phyloP scores from a whole-genome alignment of 306 rosid genomes.

The Neltuma alba region DNA sequence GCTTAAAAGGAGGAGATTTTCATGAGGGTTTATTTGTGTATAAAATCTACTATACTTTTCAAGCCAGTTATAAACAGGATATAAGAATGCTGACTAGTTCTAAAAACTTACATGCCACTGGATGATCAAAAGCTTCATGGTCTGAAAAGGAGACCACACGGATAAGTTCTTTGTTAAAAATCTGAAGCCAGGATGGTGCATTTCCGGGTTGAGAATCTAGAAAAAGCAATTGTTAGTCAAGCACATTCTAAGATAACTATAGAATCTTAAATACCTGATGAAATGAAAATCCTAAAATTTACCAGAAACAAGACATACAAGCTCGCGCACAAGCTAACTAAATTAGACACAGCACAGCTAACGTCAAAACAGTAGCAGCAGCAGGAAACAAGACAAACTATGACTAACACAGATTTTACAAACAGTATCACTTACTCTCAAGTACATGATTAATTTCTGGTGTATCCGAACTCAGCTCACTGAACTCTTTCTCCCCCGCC shows the following conservation, averaged over 20 bases:
- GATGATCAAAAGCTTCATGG: constrained; percentile 99
- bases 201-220: constrained; percentile 70
- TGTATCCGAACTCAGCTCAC: constrained; percentile 55
- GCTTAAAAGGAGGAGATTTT: constrained; percentile 19
- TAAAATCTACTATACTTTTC: constrained; percentile 2
- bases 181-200: constrained; percentile 84
- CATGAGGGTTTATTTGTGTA: background rate
- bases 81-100: constrained; percentile 30
- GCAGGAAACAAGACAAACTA: constrained; percentile 14
- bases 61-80: constrained; percentile 26
- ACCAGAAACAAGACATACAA: background rate
- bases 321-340: background rate
- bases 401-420: constrained; percentile 22
- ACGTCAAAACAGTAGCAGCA: background rate
- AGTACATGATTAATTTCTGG: constrained; percentile 45
- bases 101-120: constrained; percentile 86
- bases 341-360: background rate
- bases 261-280: constrained; percentile 23
- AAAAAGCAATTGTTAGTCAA: constrained; percentile 36
- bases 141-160: constrained; percentile 84
- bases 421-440: constrained; percentile 55
- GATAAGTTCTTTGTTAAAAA: constrained; percentile 84
- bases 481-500: constrained; percentile 70
- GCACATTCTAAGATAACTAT: constrained; percentile 23
- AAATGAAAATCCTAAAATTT: background rate